Evolutionary conservation across 1,284 basidiomycete genomes (phyloP), one percentile per base, ranked within the genome.

Genomic region (Cutaneotrichosporon dermatis): DNA sequence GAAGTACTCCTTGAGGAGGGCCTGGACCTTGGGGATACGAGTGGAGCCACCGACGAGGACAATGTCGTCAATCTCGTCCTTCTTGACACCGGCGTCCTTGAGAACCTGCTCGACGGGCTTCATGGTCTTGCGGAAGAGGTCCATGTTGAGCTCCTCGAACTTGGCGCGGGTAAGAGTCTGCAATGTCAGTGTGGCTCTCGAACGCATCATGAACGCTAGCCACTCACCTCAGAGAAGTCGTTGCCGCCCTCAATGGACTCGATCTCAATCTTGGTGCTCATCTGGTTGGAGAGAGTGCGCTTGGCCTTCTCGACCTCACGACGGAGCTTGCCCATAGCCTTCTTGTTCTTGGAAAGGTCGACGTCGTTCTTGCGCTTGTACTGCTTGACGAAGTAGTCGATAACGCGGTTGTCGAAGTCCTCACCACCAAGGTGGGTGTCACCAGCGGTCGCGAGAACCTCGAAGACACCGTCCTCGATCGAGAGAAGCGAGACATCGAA

Each of bases 341-440:
- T 86, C 72, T 90, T 85, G 84, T 97, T 96, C 76, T 79, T 83
- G 63, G 83, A 83, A 62, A 94, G 90, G 72, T 98, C 94, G 62
- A 88, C 88, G 62, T 89, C 89, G 42, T 88, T 90, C 85, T 95
- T 95, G 83, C 89, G 89, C 86, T 94, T 94, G 88, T 94, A 96
- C 62, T 82, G 93, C 79, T 94, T 90, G 64, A 91, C 88, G 76
- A 99, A 96, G 86, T 97, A 91, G 81, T 94, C 93, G 78, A 98
- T 91, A 69, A 98, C 89, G 70, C 90, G 87, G 85, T 98, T 98
- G 81, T 98, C 95, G 73, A 98, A 99, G 81, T 98, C 94, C 82
- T 98, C 94, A 83, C 95, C 94, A 82, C 94, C 94, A 79, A 98
- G 84, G 80, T 98, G 94, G 64, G 94, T 99, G 82, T 98, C 95